Evolutionary conservation across 2,329 filamentous ascomycete species (phyloP).

Genomic region (Pseudocercospora vitis): DNA sequence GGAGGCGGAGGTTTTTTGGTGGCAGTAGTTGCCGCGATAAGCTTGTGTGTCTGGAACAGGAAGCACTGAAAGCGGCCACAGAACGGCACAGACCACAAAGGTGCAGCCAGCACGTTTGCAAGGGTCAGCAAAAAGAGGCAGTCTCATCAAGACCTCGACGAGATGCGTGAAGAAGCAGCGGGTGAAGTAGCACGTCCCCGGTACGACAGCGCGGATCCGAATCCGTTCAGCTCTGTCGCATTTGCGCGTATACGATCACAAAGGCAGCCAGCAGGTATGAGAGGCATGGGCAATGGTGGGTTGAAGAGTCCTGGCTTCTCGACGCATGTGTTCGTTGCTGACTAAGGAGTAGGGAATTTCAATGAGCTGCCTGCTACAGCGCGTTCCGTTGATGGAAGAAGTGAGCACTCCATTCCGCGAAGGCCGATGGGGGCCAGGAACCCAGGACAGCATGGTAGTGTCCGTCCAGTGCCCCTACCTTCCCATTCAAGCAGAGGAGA

Average conservation of each 20-base stretch:
- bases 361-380: not conserved
- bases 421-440: not conserved
- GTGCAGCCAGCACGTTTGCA: not conserved
- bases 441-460: not conserved
- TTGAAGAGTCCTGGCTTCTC: not conserved
- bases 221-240: not conserved
- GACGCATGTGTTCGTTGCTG: not conserved
- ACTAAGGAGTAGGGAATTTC: not conserved
- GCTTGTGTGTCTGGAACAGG: not conserved
- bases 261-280: too few relatives aligned
- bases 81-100: not conserved
- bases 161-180: not conserved
- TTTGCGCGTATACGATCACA: not conserved
- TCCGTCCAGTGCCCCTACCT: not conserved
- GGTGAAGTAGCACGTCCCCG: not conserved
- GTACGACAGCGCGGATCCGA: not conserved
- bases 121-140: not conserved
- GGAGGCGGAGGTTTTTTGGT: not conserved
- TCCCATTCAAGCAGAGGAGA: not conserved
- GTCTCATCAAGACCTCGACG: not conserved
- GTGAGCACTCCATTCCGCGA: not conserved
- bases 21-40: not conserved
- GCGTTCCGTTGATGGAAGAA: not conserved
- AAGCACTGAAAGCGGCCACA: not conserved
- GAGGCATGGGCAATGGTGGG: too few relatives aligned